These are phyloP conservation scores for Solanum pimpinellifolium DNA, from an alignment of 257 asterid genomes.

Conservation along the genomic window DNA sequence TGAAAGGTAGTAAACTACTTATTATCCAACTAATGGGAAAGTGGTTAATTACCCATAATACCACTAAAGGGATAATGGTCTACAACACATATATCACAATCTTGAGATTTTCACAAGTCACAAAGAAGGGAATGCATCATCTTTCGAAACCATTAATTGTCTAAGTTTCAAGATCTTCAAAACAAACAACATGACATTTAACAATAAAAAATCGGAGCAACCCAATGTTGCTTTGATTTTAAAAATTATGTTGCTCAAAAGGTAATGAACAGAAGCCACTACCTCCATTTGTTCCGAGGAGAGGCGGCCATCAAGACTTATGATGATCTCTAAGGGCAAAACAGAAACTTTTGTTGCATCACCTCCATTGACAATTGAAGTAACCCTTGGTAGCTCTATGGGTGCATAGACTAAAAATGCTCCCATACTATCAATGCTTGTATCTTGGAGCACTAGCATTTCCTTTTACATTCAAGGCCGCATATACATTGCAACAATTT, in stretches of 20 bases:
- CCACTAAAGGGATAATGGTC: too few species aligned
- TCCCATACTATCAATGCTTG: conserved; percentile 33
- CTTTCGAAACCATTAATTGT: background rate
- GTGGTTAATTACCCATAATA: too few species aligned
- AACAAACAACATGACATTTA: background rate
- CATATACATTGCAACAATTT: background rate
- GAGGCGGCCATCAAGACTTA: conserved; percentile 36
- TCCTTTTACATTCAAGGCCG: conserved; percentile 43
- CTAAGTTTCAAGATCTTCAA: background rate
- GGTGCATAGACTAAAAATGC: conserved; percentile 42
- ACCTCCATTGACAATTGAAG: conserved; percentile 22
- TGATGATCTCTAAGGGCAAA: conserved; percentile 56
- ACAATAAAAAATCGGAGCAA: conserved; percentile 10
- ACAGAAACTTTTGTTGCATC: conserved; percentile 19
- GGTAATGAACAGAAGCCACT: conserved; percentile 24
- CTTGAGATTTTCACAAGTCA: background rate
- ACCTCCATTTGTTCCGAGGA: conserved; percentile 22
- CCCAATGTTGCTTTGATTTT: conserved; percentile 30
- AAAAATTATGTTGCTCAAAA: conserved; percentile 33
- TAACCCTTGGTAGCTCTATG: conserved; percentile 5
- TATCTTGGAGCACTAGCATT: conserved; percentile 57
- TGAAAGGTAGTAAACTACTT: too few species aligned
- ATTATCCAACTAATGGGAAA: too few species aligned
- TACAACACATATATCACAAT: background rate
- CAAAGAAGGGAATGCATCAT: background rate